Evolutionary conservation across 2,329 filamentous ascomycete species (phyloP), one percentile per base, ranked within the genome.

Genomic region (Albophoma yamanashiensis): DNA sequence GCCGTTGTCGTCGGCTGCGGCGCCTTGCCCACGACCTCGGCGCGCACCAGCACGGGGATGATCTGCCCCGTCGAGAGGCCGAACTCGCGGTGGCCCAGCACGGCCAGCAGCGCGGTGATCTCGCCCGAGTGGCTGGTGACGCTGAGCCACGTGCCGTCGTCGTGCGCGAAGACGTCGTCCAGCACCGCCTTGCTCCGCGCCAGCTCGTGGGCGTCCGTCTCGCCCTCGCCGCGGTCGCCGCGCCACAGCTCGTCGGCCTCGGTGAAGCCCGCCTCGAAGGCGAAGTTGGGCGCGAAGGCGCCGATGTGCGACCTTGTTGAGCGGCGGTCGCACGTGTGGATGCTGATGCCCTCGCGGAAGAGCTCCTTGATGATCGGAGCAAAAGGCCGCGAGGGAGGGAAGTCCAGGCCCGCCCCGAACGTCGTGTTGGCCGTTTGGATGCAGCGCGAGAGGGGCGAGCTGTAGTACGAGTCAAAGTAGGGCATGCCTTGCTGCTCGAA

Each of bases 301-400:
- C 73, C 71, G 62, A 89, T 85, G 61, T 78, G 77, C 0, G 79
- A 76, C 66, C 77, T 81, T 65, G 73, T 80, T 27, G 79, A 81
- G 12, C 87, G 78, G 38, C 82, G 78, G 71, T 90, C 85, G 68
- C 88, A 91, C 0, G 86, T 89, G 68, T 89, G 87, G 50, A 85
- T 82, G 59, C 81, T 84, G 59, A 89, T 82, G 2, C 82, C 81
- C 70, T 90, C 88, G 38, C 87, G 79, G 64, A 89, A 75, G 42
- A 80, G 69, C 66, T 89, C 87, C 71, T 88, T 89, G 62, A 89
- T 73, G 1, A 76, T 74, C 0, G 86, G 87, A 2, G 71, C 70
- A 64, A 88, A 89, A 0, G 78, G 79, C 14, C 70, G 70, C 3
- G 75, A 69, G 9, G 69, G 68, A 0, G 84, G 83, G 2, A 88